A percentile compares a stretch with the other conserved stretches of the same genome.
Evolutionary conservation across 1,139 yeast genomes (phyloP).

Genomic region (Zygosaccharomyces sapae): DNA sequence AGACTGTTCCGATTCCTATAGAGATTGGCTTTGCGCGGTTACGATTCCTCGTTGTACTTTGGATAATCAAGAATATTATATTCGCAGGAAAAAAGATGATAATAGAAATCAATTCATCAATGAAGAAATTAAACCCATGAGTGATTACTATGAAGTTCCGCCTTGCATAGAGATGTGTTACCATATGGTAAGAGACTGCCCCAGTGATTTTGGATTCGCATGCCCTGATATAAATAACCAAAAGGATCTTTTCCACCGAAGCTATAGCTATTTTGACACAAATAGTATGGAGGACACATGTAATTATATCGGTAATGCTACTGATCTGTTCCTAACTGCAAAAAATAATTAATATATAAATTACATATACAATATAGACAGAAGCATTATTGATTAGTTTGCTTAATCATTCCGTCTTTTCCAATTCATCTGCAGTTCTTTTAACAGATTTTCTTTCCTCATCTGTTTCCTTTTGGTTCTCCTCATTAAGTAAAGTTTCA

Average conservation of each 20-base stretch:
- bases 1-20: conserved; percentile 69
- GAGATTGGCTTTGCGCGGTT: conserved; percentile 86
- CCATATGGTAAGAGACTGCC: conserved; percentile 77
- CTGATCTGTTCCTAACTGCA: conserved; percentile 12
- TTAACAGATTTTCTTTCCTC: conserved; percentile 10
- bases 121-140: conserved; percentile 53
- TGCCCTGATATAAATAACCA: conserved; percentile 53
- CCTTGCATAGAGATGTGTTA: conserved; percentile 86
- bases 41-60: conserved; percentile 85
- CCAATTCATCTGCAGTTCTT: conserved; percentile 18
- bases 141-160: conserved; percentile 66
- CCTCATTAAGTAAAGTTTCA: neutral
- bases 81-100: conserved; percentile 44
- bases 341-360: neutral
- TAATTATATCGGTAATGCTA: conserved; percentile 45
- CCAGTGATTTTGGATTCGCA: conserved; percentile 63
- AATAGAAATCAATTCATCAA: conserved; percentile 64
- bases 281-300: conserved; percentile 40
- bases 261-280: conserved; percentile 50
- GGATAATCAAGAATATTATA: conserved; percentile 45
- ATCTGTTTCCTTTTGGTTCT: neutral
- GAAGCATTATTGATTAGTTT: neutral
- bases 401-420: neutral
- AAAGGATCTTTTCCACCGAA: conserved; percentile 38
- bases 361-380: neutral